Percentiles rank a stretch among this genome's conserved stretches.
Conservation (phyloP, 352 stramenopile genomes). For the Sclerospora graminicola region DNA sequence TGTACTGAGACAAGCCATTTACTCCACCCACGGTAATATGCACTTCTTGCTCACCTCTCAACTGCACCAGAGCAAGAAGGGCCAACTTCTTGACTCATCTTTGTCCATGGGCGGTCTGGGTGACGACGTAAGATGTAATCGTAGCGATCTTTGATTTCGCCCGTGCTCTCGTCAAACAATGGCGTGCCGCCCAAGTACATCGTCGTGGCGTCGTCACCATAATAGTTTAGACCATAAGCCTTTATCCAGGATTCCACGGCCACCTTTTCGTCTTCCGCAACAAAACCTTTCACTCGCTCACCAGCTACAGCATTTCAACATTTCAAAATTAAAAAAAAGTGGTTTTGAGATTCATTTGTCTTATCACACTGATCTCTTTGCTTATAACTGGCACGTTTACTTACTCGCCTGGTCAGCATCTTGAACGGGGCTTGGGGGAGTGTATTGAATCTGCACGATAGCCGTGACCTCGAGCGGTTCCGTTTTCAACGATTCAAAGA, state of each 20-base stretch:
- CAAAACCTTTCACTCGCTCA: background rate
- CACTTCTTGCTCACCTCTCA: too few relatives aligned
- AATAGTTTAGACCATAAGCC: slow-evolving; percentile 45
- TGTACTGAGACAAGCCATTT: too few relatives aligned
- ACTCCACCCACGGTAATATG: too few relatives aligned
- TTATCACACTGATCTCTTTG: background rate
- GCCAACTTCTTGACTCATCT: too few relatives aligned
- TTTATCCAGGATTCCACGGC: slow-evolving; percentile 51
- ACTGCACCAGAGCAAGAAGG: too few relatives aligned
- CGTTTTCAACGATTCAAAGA: slow-evolving; percentile 57
- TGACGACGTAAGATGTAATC: slow-evolving; percentile 56
- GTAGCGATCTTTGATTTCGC: slow-evolving; percentile 36
- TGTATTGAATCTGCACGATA: slow-evolving; percentile 13
- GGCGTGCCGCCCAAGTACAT: slow-evolving; percentile 67
- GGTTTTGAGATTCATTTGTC: background rate
- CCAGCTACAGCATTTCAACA: slow-evolving; percentile 5
- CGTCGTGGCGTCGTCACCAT: slow-evolving; percentile 38
- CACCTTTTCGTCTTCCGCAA: slow-evolving; percentile 35
- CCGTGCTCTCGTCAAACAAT: slow-evolving; percentile 66
- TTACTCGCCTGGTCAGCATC: background rate
- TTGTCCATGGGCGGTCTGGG: slow-evolving; percentile 54
- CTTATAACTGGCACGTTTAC: background rate
- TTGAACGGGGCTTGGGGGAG: background rate
- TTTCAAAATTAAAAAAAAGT: background rate
- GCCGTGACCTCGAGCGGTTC: slow-evolving; percentile 46